These are phyloP conservation scores for Eucalyptus regnans DNA, from an alignment of 345 rosid species.

Conservation along the genomic window DNA sequence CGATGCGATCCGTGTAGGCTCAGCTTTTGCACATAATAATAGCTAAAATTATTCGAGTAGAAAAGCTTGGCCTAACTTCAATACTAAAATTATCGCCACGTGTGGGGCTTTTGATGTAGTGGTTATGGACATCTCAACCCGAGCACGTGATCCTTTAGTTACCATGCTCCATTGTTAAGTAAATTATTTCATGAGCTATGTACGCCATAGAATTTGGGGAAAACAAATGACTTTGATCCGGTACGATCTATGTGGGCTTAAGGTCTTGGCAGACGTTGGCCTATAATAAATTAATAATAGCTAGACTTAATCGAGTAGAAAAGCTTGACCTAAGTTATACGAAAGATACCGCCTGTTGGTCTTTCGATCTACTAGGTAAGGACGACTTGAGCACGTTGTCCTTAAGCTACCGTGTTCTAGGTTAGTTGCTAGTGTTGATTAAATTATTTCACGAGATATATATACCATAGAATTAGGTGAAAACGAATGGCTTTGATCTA, in stretches of 20 bases:
- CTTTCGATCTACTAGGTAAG: not conserved
- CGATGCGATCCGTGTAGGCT: not conserved
- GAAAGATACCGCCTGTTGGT: too few relatives aligned
- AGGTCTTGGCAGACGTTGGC: not conserved
- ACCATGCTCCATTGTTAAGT: not conserved
- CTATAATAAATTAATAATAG: too few relatives aligned
- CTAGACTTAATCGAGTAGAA: not conserved
- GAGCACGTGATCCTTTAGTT: not conserved
- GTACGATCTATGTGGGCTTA: not conserved
- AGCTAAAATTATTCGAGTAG: not conserved
- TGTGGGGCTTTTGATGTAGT: not conserved
- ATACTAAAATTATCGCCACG: not conserved
- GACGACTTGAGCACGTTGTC: not conserved
- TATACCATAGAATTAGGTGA: not conserved
- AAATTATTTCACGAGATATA: not conserved
- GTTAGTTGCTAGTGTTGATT: not conserved
- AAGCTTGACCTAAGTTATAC: too few relatives aligned
- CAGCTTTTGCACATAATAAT: not conserved
- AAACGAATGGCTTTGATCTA: not conserved
- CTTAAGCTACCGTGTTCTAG: not conserved
- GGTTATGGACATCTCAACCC: not conserved
- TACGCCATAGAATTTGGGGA: not conserved
- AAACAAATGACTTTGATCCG: not conserved
- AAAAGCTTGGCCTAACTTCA: not conserved
- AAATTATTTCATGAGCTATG: not conserved